Percentiles rank a stretch among this genome's conserved stretches.
These are phyloP conservation scores for Alternaria triticina DNA, from an alignment of 2,329 filamentous ascomycete species.

Conservation along the genomic window DNA sequence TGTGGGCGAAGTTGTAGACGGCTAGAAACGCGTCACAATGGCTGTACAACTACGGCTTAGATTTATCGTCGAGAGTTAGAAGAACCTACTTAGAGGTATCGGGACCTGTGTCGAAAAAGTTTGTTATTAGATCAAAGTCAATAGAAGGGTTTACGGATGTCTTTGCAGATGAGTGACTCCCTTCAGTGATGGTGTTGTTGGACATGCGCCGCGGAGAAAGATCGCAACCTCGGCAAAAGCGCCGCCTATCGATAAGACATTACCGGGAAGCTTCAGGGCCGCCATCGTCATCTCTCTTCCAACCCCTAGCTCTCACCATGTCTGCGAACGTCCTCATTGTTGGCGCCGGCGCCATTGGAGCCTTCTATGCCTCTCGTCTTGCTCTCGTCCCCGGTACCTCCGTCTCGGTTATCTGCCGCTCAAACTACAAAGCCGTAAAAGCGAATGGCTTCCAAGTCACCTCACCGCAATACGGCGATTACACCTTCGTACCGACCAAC, in stretches of 20 bases:
- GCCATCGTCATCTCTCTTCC: background rate
- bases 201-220: too few relatives aligned
- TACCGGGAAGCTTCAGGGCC: background rate
- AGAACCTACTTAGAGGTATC: too few relatives aligned
- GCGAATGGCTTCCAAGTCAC: slow-evolving; percentile 67
- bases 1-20: background rate
- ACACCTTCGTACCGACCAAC: slow-evolving; percentile 66
- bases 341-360: slow-evolving; percentile 74
- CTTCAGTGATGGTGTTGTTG: too few relatives aligned
- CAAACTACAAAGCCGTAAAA: slow-evolving; percentile 71
- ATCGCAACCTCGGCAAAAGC: slow-evolving; percentile 13
- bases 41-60: background rate
- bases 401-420: slow-evolving; percentile 75
- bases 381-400: slow-evolving; percentile 64
- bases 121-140: too few relatives aligned
- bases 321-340: slow-evolving; percentile 67
- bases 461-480: slow-evolving; percentile 71
- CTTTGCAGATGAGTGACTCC: too few relatives aligned
- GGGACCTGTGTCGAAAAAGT: too few relatives aligned
- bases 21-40: background rate
- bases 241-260: slow-evolving; percentile 3
- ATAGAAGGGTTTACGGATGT: too few relatives aligned
- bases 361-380: slow-evolving; percentile 73
- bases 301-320: slow-evolving; percentile 20
- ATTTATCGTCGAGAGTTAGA: too few relatives aligned